Base-by-base conservation (phyloP, 2,329 filamentous ascomycete species). In the Zymoseptoria tritici region DNA sequence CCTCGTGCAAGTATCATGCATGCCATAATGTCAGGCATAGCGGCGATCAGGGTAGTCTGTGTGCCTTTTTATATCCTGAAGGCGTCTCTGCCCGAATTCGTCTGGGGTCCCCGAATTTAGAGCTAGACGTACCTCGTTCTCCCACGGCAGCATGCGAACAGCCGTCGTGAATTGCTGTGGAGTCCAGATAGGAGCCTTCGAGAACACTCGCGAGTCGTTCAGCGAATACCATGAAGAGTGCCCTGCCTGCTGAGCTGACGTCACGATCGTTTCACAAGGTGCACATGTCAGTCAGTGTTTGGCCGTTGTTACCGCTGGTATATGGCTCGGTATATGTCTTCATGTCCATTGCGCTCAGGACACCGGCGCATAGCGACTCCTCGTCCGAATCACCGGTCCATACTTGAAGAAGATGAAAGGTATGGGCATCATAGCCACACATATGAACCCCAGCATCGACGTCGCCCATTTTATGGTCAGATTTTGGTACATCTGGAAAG, bases 381-480 rank as follows among this genome's bases (percentile, higher is more conserved):
- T 57, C 50, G 31, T 66, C 56, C 71, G 55, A 24, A 73, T 68
- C 57, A 51, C 50, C 31, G 66, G 63, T 5, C 71, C 71, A 36
- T 60, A 72, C 52, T 64, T 66, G 61, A 66, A 75, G 57, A 75
- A 70, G 9, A 72, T 64, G 64, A 69, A 76, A 6, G 74, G 75
- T 21, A 76, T 74, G 1, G 71, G 72, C 42, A 74, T 53, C 68
- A 76, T 66, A 1, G 63, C 67, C 4, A 77, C 56, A 22, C 72
- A 73, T 5, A 79, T 61, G 55, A 79, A 78, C 0, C 70, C 78
- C 36, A 80, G 70, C 21, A 79, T 57, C 21, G 72, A 75, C 3
- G 72, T 75, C 2, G 78, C 78, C 73, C 76, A 77, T n/a, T 68
- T 72, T 13, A 78, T 73, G 0, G 75, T 76, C 9, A 80, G 63